Conservation (phyloP, 2,329 filamentous ascomycete species). For the Plenodomus tracheiphilus region DNA sequence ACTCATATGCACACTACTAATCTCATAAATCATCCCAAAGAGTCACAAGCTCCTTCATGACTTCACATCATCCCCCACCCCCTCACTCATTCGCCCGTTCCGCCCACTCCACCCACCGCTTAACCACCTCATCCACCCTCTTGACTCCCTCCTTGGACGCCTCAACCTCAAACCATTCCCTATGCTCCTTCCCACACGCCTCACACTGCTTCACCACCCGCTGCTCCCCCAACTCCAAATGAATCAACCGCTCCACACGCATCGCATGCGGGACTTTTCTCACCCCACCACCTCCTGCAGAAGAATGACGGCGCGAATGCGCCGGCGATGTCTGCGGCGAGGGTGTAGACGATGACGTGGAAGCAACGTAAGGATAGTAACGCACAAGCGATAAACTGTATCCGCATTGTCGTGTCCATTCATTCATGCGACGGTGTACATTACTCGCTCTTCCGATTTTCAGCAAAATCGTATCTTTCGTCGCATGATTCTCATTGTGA, state of each 20-base stretch:
- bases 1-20: not conserved
- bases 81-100: conserved; percentile 48
- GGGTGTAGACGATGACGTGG: conserved; percentile 28
- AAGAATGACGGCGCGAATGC: conserved; percentile 26
- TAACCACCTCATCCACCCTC: conserved; percentile 71
- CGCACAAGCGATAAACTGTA: conserved; percentile 85
- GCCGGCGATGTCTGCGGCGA: conserved; percentile 32
- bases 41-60: not conserved
- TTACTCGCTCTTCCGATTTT: conserved; percentile 74
- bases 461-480: conserved; percentile 64
- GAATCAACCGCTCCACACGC: conserved; percentile 85
- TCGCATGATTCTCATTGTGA: conserved; percentile 29
- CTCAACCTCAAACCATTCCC: conserved; percentile 94
- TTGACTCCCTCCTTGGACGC: conserved; percentile 71
- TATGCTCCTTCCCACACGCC: conserved; percentile 80
- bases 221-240: conserved; percentile 75
- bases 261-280: conserved; percentile 83
- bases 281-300: conserved; percentile 37
- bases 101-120: conserved; percentile 85
- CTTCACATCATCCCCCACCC: not conserved
- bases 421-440: conserved; percentile 85
- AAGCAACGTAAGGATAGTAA: conserved; percentile 79
- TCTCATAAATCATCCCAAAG: not conserved
- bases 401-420: conserved; percentile 92
- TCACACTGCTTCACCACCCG: conserved; percentile 67